Percentiles rank a stretch among this genome's conserved stretches.
Evolutionary conservation across 495 filamentous ascomycete species (phyloP).

Genomic region (Platismatia glauca): DNA sequence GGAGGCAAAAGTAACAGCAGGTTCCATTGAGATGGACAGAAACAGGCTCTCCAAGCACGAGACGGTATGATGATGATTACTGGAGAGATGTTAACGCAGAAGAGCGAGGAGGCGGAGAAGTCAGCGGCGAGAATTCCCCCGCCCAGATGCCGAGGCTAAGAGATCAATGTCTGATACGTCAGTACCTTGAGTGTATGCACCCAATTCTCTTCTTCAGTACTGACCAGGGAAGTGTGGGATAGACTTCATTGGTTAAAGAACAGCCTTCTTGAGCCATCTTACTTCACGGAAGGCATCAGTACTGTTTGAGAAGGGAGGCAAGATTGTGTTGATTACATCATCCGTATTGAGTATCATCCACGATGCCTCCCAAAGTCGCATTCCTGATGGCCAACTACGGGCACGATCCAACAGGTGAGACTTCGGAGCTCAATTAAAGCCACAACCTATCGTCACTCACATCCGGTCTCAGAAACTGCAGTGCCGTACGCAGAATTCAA

Average conservation of each 20-base stretch:
- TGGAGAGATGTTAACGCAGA: background rate
- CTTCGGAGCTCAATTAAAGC: background rate
- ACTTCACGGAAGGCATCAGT: background rate
- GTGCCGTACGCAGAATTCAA: slow-evolving; percentile 45
- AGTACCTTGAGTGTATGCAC: background rate
- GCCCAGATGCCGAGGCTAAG: background rate
- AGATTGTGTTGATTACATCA: background rate
- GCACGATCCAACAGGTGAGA: slow-evolving; percentile 45
- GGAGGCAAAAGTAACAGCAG: background rate
- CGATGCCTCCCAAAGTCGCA: slow-evolving; percentile 14
- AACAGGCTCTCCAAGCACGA: background rate
- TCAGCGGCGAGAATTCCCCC: background rate
- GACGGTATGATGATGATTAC: background rate
- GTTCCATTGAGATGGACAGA: background rate
- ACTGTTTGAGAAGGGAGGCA: background rate
- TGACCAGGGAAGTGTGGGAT: background rate
- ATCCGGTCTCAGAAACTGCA: slow-evolving; percentile 36
- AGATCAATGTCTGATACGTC: background rate
- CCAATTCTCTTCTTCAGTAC: background rate
- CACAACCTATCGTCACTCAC: background rate
- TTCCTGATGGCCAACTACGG: slow-evolving; percentile 48
- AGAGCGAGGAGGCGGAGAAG: background rate
- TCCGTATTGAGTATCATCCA: background rate
- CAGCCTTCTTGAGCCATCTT: background rate
- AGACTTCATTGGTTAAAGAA: background rate